Evolutionary conservation across 176 grass and related monocot species (phyloP).

Genomic region (Olyra latifolia): DNA sequence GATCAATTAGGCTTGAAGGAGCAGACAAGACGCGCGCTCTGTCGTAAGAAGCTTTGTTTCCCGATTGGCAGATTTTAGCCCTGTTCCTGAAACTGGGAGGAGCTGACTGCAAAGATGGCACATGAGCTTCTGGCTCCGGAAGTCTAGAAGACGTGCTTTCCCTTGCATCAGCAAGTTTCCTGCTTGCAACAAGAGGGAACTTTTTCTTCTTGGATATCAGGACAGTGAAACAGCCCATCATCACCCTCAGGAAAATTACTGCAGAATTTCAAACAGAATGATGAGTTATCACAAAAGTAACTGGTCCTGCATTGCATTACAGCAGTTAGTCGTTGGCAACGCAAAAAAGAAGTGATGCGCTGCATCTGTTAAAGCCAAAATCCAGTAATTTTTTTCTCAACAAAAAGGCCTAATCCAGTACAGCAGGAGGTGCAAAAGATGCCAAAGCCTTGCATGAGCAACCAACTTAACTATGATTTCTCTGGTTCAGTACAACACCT

Average conservation of each 20-base stretch:
- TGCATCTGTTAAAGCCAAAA: slow-evolving; percentile 19
- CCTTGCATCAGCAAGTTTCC: slow-evolving; percentile 39
- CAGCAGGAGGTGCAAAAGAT: background rate
- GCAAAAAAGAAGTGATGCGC: slow-evolving; percentile 15
- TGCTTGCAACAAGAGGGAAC: slow-evolving; percentile 35
- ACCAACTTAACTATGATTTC: background rate
- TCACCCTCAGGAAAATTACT: slow-evolving; percentile 20
- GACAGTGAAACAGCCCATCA: slow-evolving; percentile 92
- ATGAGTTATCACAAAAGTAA: slow-evolving; percentile 15
- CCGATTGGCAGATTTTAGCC: slow-evolving; percentile 49
- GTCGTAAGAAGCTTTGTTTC: slow-evolving; percentile 46
- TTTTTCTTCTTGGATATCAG: slow-evolving; percentile 88
- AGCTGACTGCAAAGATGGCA: slow-evolving; percentile 84
- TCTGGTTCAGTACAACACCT: slow-evolving; percentile 9
- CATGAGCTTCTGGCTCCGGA: slow-evolving; percentile 72
- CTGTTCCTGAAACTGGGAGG: slow-evolving; percentile 92
- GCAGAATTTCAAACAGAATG: slow-evolving; percentile 12
- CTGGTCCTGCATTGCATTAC: background rate
- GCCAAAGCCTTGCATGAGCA: background rate
- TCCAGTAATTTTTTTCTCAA: no score
- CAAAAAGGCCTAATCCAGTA: background rate
- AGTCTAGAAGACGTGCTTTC: slow-evolving; percentile 64
- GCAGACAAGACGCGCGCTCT: slow-evolving; percentile 75
- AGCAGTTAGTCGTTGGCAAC: slow-evolving; percentile 3
- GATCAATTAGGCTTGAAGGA: slow-evolving; percentile 79